Conservation (phyloP, 495 filamentous ascomycete species). For the Penicillium taxi region DNA sequence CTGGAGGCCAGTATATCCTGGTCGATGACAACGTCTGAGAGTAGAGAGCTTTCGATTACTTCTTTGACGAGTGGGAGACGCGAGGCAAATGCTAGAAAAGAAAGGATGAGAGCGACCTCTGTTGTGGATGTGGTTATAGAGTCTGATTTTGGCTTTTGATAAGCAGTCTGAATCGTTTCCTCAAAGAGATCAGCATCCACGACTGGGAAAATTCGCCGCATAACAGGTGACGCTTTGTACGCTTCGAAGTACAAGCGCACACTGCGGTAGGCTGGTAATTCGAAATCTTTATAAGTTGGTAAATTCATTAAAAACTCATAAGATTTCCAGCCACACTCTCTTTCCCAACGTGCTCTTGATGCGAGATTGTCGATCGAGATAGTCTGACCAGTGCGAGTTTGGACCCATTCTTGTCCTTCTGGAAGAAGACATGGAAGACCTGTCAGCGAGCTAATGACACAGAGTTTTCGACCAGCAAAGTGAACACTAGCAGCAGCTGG, state of each 20-base stretch:
- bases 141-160: slow-evolving; percentile 14
- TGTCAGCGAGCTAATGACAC: slow-evolving; percentile 38
- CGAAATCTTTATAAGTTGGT: slow-evolving; percentile 15
- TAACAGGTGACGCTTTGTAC: slow-evolving; percentile 19
- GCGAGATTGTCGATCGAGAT: slow-evolving; percentile 31
- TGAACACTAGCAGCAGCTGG: slow-evolving; percentile 36
- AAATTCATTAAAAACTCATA: slow-evolving; percentile 19
- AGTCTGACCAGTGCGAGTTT: slow-evolving; percentile 37
- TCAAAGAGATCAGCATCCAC: slow-evolving; percentile 34
- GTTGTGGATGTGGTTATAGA: slow-evolving; percentile 16
- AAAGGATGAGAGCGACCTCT: slow-evolving; percentile 36
- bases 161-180: slow-evolving; percentile 36
- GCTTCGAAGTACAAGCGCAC: slow-evolving; percentile 19
- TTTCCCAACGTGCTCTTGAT: slow-evolving; percentile 27
- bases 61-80: slow-evolving; percentile 20
- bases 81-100: slow-evolving; percentile 35
- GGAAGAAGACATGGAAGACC: slow-evolving; percentile 40
- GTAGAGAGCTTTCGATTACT: neutral
- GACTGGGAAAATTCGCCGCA: slow-evolving; percentile 38
- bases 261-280: slow-evolving; percentile 20
- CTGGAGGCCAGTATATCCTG: slow-evolving; percentile 29
- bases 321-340: slow-evolving; percentile 22
- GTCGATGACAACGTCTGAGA: slow-evolving; percentile 7
- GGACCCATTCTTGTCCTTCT: slow-evolving; percentile 41
- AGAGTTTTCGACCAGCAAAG: slow-evolving; percentile 42